These are phyloP conservation scores for Gossypium bickii DNA, from an alignment of 345 rosid species.

Conservation along the genomic window DNA sequence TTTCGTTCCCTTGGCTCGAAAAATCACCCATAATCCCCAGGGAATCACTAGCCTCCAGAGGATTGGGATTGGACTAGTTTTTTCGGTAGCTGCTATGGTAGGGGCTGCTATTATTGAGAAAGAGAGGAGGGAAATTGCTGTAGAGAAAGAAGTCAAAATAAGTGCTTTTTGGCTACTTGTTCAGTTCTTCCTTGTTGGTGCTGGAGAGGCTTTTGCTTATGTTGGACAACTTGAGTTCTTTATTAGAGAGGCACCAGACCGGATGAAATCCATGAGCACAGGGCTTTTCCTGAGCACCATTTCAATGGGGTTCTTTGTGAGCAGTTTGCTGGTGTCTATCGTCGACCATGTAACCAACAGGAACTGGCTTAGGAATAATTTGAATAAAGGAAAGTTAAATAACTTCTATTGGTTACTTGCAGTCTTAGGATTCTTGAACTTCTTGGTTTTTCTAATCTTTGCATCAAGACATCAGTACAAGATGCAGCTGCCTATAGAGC, in stretches of 20 bases:
- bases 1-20: conserved; percentile 59
- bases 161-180: conserved; percentile 84
- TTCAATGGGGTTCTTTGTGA: conserved; percentile 86
- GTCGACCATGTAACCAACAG: conserved; percentile 55
- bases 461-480: conserved; percentile 72
- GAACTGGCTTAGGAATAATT: conserved; percentile 66
- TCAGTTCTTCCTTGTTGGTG: conserved; percentile 80
- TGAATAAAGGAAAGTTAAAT: conserved; percentile 52
- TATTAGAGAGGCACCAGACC: conserved; percentile 81
- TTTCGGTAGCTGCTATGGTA: conserved; percentile 64
- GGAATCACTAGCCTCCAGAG: conserved; percentile 89
- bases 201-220: conserved; percentile 91
- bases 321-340: conserved; percentile 69
- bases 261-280: conserved; percentile 97
- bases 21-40: conserved; percentile 45
- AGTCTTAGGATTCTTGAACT: conserved; percentile 59
- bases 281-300: conserved; percentile 77
- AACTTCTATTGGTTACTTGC: conserved; percentile 80
- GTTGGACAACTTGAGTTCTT: conserved; percentile 94
- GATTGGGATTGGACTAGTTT: conserved; percentile 64
- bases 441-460: conserved; percentile 48
- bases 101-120: conserved; percentile 59
- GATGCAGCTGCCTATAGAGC: conserved; percentile 26
- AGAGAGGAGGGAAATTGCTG: conserved; percentile 41
- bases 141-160: conserved; percentile 22